Conservation (phyloP, 257 asterid species). For the Rehmannia glutinosa region DNA sequence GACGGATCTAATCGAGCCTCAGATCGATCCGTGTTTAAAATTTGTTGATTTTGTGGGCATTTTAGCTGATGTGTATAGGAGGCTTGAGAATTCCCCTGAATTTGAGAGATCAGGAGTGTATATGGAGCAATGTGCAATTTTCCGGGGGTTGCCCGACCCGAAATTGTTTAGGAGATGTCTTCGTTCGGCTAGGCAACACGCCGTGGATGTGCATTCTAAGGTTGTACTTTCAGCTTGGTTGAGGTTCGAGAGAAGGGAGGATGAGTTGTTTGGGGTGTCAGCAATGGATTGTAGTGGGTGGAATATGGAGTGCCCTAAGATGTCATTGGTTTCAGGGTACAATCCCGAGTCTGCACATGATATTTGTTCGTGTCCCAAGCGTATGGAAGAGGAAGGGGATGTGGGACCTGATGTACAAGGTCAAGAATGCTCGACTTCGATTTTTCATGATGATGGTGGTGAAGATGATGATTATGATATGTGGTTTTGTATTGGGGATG, state of each 20-base stretch:
- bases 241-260: conserved; percentile 88
- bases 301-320: conserved; percentile 75
- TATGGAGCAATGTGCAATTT: conserved; percentile 77
- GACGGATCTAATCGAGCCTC: conserved; percentile 74
- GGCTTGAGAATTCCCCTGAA: conserved; percentile 51
- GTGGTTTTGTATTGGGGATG: conserved; percentile 73
- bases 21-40: conserved; percentile 66
- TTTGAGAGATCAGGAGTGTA: conserved; percentile 47
- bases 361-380: conserved; percentile 46
- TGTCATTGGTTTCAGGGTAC: conserved; percentile 65
- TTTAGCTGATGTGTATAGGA: conserved; percentile 60
- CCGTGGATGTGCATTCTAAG: conserved; percentile 86
- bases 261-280: conserved; percentile 74
- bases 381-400: conserved; percentile 23
- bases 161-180: conserved; percentile 84
- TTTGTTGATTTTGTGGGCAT: conserved; percentile 60
- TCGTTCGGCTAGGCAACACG: conserved; percentile 72
- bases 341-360: conserved; percentile 78
- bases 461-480: conserved; percentile 54
- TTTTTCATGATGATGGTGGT: conserved; percentile 27
- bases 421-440: conserved; percentile 71
- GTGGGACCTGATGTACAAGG: conserved; percentile 20
- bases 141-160: conserved; percentile 73
- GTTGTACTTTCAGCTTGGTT: conserved; percentile 92
- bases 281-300: conserved; percentile 87